phyloP scores from a whole-genome alignment of 1,284 basidiomycete species.

The Vanrija sp. region DNA sequence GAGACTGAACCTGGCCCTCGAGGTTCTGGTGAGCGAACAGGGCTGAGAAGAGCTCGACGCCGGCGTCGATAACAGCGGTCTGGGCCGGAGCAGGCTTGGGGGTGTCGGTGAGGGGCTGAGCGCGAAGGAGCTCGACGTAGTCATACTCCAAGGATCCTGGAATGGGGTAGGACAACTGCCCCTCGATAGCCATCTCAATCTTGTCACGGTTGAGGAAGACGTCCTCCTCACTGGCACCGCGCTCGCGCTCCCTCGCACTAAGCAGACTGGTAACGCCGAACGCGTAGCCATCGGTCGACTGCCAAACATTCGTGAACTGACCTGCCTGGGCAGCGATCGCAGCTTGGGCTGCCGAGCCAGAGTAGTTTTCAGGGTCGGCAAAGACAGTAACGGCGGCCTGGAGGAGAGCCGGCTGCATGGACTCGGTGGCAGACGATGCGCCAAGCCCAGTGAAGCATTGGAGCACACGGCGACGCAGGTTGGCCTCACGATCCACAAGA shows the following conservation, averaged over 20 bases:
- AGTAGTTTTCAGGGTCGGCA: constrained; percentile 65
- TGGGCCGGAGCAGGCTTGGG: constrained; percentile 63
- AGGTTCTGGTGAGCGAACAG: constrained; percentile 76
- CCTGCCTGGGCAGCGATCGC: constrained; percentile 86
- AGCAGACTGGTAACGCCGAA: constrained; percentile 80
- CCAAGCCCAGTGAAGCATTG: constrained; percentile 85
- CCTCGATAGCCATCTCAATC: constrained; percentile 70
- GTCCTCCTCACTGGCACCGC: constrained; percentile 46
- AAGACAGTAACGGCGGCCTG: constrained; percentile 80
- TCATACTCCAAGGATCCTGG: constrained; percentile 84
- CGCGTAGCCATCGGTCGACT: constrained; percentile 79
- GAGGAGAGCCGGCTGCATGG: constrained; percentile 73
- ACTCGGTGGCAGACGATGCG: constrained; percentile 71
- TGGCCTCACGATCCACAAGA: constrained; percentile 73
- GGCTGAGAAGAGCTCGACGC: constrained; percentile 77
- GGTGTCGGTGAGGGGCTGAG: constrained; percentile 12
- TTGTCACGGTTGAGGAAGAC: constrained; percentile 71
- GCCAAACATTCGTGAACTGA: constrained; percentile 81
- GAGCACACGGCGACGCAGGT: constrained; percentile 77
- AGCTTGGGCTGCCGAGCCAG: constrained; percentile 81
- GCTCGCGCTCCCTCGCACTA: constrained; percentile 39
- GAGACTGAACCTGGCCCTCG: constrained; percentile 61
- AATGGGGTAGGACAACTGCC: constrained; percentile 71
- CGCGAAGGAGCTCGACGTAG: constrained; percentile 63
- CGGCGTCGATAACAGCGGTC: constrained; percentile 82